Evolutionary conservation across 2,329 filamentous ascomycete species (phyloP), one percentile per base, ranked within the genome.

Genomic region (Trichoderma atroviride): DNA sequence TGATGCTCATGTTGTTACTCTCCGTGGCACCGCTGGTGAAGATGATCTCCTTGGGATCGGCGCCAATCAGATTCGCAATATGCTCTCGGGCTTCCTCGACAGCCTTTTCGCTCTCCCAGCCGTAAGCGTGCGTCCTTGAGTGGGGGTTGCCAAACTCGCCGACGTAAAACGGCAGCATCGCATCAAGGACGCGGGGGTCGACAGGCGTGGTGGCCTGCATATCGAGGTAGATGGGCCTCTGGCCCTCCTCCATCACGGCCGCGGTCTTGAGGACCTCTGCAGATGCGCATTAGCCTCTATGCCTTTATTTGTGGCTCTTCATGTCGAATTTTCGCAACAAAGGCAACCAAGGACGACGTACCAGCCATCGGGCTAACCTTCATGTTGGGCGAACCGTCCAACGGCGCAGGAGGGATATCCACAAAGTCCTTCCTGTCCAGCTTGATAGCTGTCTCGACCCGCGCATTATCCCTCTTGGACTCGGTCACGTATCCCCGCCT

Each of bases 1-100:
- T 99, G 83, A 99, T 93, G 81, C 94, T 97, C 96, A 99, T 99
- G 77, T 99, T 99, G 83, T 99, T 99, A 79, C 94, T 97, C 84
- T 99, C 96, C 0, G 96, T 99, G 19, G 96, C 96, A 68, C 96
- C 96, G 76, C 94, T 97, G 7, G 96, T 99, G 82, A 99, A 98
- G 76, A 99, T 96, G 73, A 99, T 98, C 79, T 99, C 96, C 82
- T 99, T 99, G 6, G 96, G 85, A 79, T 99, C 94, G 33, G 96
- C 96, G 31, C 95, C 95, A 73, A 99, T 96, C 68, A 99, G 87
- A 50, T 86, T 86, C 3, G 96, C 96, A 73, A 98, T 86, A 77
- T 98, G 88, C 75, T 87, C 87, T 75, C 96, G 89, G 55, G 96
- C 94, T 72, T 93, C 87, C 79, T 99, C 96, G 27, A 97, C 91